A percentile compares a stretch with the other conserved stretches of the same genome.
These are phyloP conservation scores for Cinnamomum chago DNA, from an alignment of 164 flowering plant species.

Conservation along the genomic window DNA sequence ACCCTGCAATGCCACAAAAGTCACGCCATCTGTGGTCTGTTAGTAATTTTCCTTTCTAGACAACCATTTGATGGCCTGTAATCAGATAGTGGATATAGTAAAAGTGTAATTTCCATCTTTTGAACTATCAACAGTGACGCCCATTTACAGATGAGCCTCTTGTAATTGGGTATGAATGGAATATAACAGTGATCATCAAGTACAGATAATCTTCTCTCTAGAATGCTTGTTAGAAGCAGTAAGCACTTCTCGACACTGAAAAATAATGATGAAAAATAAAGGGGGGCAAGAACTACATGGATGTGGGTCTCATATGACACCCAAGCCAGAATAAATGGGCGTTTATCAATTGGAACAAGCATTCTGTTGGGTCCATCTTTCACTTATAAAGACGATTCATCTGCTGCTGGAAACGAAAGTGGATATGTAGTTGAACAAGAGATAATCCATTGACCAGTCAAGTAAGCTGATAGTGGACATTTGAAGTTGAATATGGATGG, in stretches of 20 bases:
- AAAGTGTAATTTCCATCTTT: too few species aligned
- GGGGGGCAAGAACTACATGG: background rate
- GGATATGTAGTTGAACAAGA: background rate
- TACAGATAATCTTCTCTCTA: too few species aligned
- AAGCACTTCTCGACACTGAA: background rate
- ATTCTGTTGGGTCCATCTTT: background rate
- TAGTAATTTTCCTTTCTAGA: too few species aligned
- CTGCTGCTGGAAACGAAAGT: background rate
- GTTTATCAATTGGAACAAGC: background rate
- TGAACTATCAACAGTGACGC: too few species aligned
- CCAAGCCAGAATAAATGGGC: background rate
- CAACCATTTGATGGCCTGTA: too few species aligned
- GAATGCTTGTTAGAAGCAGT: background rate
- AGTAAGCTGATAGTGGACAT: background rate
- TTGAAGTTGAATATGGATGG: background rate
- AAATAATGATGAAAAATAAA: background rate
- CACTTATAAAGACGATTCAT: background rate
- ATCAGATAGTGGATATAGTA: too few species aligned
- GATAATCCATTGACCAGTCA: background rate
- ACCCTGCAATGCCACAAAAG: too few species aligned
- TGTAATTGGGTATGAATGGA: too few species aligned
- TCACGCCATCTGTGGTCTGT: too few species aligned
- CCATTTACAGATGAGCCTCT: too few species aligned
- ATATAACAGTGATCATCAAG: too few species aligned
- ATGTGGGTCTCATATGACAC: too few species aligned